These are phyloP conservation scores for Verticillium nubilum DNA, from an alignment of 2,329 filamentous ascomycete genomes.

Conservation along the genomic window DNA sequence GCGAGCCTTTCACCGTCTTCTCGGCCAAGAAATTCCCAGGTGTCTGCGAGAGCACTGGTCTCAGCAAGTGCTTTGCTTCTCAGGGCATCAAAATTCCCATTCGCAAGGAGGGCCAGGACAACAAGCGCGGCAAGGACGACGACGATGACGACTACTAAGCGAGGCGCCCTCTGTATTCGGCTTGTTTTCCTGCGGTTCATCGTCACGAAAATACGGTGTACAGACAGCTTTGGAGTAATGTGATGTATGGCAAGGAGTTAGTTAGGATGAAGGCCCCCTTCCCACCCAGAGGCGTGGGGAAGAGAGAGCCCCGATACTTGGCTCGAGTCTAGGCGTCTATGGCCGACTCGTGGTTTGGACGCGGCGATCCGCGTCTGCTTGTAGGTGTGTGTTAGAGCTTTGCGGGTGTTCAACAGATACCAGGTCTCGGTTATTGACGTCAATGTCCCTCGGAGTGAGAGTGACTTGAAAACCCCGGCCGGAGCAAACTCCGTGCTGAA, in stretches of 20 bases:
- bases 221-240: neutral
- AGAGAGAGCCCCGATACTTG: neutral
- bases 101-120: constrained; percentile 63
- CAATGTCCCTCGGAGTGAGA: neutral
- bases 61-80: constrained; percentile 88
- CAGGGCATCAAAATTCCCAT: constrained; percentile 98
- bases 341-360: neutral
- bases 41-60: constrained; percentile 84
- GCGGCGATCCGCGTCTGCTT: neutral
- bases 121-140: constrained; percentile 46
- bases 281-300: neutral
- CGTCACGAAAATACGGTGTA: neutral
- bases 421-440: neutral
- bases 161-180: neutral
- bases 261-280: neutral
- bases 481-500: neutral
- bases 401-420: neutral
- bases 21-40: constrained; percentile 98
- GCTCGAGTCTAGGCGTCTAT: neutral
- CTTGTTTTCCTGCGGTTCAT: neutral
- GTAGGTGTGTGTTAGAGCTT: neutral
- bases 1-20: constrained; percentile 86
- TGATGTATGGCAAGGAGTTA: neutral
- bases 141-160: constrained; percentile 40
- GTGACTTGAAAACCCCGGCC: neutral